A percentile compares a stretch with the other conserved stretches of the same genome.
phyloP scores from a whole-genome alignment of 177 flowering plant species.

The Vitis hybrid region DNA sequence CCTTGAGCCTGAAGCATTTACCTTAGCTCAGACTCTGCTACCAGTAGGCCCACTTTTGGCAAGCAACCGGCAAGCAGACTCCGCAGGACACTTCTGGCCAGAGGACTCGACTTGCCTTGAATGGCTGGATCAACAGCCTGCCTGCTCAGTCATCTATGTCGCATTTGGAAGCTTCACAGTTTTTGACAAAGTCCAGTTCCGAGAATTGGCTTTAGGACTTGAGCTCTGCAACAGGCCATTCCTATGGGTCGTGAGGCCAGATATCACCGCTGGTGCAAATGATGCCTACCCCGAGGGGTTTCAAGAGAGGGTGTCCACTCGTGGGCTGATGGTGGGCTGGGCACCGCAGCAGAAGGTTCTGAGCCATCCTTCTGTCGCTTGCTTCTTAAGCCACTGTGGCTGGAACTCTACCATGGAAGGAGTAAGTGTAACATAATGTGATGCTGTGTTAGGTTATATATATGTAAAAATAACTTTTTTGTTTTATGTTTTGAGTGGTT shows the following conservation, averaged over 20 bases:
- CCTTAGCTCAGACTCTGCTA: conserved; percentile 13
- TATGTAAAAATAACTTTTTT: no score
- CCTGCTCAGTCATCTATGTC: conserved; percentile 40
- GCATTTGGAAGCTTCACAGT: conserved; percentile 44
- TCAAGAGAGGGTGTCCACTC: conserved; percentile 16
- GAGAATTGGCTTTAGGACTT: conserved; percentile 39
- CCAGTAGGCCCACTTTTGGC: conserved; percentile 44
- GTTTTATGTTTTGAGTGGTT: no score
- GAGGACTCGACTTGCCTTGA: conserved; percentile 27
- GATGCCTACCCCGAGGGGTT: conserved; percentile 29
- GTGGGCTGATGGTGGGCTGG: conserved; percentile 37
- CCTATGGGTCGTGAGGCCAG: conserved; percentile 32
- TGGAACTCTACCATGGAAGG: conserved; percentile 60
- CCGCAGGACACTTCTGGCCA: conserved; percentile 29
- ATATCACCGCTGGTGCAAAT: conserved; percentile 4
- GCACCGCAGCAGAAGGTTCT: conserved; percentile 46
- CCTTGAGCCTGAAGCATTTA: conserved; percentile 32
- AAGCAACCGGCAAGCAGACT: conserved; percentile 10
- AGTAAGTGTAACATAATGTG: no score
- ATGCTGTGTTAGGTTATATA: no score
- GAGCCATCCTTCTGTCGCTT: conserved; percentile 38
- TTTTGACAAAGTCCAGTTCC: conserved; percentile 26
- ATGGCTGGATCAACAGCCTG: conserved; percentile 40
- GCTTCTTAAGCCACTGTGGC: conserved; percentile 52
- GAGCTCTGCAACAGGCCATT: conserved; percentile 28